Conservation (phyloP, 75 land plant genomes). For the Pinus taeda region DNA sequence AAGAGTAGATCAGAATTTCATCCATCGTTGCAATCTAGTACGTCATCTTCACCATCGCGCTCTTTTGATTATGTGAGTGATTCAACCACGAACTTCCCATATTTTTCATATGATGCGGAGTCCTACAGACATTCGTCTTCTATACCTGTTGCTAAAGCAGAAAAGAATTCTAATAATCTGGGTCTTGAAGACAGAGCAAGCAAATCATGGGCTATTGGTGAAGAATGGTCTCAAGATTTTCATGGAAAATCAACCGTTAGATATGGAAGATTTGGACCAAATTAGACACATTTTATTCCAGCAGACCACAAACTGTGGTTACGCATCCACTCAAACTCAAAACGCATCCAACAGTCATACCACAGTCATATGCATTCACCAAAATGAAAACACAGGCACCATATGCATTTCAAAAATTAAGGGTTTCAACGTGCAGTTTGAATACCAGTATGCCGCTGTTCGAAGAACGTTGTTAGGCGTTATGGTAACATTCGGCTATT, state of each 20-base stretch:
- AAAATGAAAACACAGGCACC: too few relatives aligned
- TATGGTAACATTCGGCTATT: too few relatives aligned
- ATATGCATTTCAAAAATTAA: too few relatives aligned
- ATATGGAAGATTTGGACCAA: background rate
- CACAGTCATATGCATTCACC: too few relatives aligned
- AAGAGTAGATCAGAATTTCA: too few relatives aligned
- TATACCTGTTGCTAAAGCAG: background rate
- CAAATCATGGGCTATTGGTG: background rate
- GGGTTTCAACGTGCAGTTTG: too few relatives aligned
- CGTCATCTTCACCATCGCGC: too few relatives aligned
- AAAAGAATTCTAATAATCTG: background rate
- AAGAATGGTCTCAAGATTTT: background rate
- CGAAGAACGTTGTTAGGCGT: too few relatives aligned
- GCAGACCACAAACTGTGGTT: background rate
- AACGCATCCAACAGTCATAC: too few relatives aligned
- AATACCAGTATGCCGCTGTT: too few relatives aligned
- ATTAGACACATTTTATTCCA: background rate
- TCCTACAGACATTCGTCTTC: background rate
- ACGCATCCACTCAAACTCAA: too few relatives aligned
- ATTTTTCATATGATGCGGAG: constrained; percentile 7
- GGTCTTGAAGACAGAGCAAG: background rate
- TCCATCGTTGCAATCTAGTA: too few relatives aligned
- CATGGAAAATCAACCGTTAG: background rate
- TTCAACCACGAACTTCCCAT: background rate
- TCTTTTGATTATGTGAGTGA: background rate